A percentile compares a stretch with the other conserved stretches of the same genome.
phyloP scores from a whole-genome alignment of 768 basidiomycete genomes.

The Termitomyces sp. region DNA sequence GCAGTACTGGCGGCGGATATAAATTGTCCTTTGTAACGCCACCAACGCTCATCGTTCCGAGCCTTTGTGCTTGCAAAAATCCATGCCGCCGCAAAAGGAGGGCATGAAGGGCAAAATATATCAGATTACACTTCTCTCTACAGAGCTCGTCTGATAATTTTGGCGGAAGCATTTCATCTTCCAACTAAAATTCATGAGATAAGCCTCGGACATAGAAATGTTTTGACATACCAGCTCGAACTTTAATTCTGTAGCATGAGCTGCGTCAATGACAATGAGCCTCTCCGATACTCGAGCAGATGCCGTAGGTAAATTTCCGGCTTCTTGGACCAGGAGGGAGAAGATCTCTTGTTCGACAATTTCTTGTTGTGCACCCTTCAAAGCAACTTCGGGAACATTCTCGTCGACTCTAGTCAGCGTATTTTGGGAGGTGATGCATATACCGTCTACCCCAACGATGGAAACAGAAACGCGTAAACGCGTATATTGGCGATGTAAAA shows the following conservation, averaged over 20 bases:
- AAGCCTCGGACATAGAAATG: background rate
- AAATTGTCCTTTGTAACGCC: slow-evolving; percentile 17
- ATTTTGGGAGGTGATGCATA: slow-evolving; percentile 34
- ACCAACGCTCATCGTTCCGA: slow-evolving; percentile 26
- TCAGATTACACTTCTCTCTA: slow-evolving; percentile 56
- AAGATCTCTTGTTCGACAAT: slow-evolving; percentile 82
- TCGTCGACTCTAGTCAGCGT: slow-evolving; percentile 26
- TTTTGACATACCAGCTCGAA: slow-evolving; percentile 63
- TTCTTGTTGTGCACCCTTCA: slow-evolving; percentile 65
- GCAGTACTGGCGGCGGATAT: slow-evolving; percentile 51
- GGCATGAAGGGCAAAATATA: slow-evolving; percentile 61
- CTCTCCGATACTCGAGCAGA: slow-evolving; percentile 78
- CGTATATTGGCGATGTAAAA: slow-evolving; percentile 62
- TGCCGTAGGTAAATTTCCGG: slow-evolving; percentile 71
- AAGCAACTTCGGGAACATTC: slow-evolving; percentile 43
- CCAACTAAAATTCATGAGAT: slow-evolving; percentile 27
- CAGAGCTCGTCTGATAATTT: slow-evolving; percentile 16
- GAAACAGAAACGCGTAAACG: slow-evolving; percentile 61
- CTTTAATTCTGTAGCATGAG: slow-evolving; percentile 61
- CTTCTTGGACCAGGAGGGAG: slow-evolving; percentile 67
- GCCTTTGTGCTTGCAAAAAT: slow-evolving; percentile 39
- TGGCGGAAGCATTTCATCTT: slow-evolving; percentile 20
- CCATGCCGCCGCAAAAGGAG: slow-evolving; percentile 63
- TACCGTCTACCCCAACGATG: slow-evolving; percentile 30
- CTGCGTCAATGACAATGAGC: slow-evolving; percentile 73